phyloP scores from a whole-genome alignment of 2,329 filamentous ascomycete genomes.

The Clarireedia hainanense region DNA sequence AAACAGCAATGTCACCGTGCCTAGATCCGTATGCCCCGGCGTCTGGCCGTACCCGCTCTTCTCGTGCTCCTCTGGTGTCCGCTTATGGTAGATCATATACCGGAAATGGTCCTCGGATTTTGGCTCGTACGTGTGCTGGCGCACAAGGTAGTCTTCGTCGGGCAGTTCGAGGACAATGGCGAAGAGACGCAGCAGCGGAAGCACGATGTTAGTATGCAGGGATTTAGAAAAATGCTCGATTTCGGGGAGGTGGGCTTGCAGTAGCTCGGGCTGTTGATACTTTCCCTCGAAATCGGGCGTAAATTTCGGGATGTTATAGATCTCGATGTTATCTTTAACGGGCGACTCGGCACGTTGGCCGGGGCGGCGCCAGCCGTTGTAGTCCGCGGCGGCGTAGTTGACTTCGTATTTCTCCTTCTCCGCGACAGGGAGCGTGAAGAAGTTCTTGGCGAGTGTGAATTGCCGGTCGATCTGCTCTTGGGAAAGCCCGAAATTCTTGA shows the following conservation, averaged over 20 bases:
- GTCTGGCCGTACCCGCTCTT: slow-evolving; percentile 37
- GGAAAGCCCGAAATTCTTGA: slow-evolving; percentile 53
- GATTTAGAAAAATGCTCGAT: slow-evolving; percentile 44
- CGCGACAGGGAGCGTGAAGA: slow-evolving; percentile 47
- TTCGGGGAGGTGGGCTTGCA: slow-evolving; percentile 42
- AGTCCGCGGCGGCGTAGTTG: slow-evolving; percentile 43
- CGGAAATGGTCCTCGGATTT: slow-evolving; percentile 53
- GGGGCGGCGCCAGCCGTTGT: slow-evolving; percentile 47
- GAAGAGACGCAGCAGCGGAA: slow-evolving; percentile 50
- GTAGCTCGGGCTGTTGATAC: slow-evolving; percentile 36
- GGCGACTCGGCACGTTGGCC: slow-evolving; percentile 25
- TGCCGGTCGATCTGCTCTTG: slow-evolving; percentile 53
- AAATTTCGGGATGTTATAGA: slow-evolving; percentile 55
- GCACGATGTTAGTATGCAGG: slow-evolving; percentile 46
- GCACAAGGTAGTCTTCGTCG: slow-evolving; percentile 48
- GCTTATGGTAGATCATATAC: slow-evolving; percentile 51
- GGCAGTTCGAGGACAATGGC: slow-evolving; percentile 53
- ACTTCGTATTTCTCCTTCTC: slow-evolving; percentile 51
- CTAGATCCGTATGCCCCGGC: slow-evolving; percentile 48
- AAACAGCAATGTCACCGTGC: slow-evolving; percentile 49
- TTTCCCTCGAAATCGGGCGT: slow-evolving; percentile 36
- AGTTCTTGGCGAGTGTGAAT: slow-evolving; percentile 51
- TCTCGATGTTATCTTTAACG: slow-evolving; percentile 45
- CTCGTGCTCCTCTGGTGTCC: slow-evolving; percentile 39
- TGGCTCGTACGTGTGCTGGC: slow-evolving; percentile 49